Conservation (phyloP, 2,329 filamentous ascomycete species). For the Ophiostoma sp. region DNA sequence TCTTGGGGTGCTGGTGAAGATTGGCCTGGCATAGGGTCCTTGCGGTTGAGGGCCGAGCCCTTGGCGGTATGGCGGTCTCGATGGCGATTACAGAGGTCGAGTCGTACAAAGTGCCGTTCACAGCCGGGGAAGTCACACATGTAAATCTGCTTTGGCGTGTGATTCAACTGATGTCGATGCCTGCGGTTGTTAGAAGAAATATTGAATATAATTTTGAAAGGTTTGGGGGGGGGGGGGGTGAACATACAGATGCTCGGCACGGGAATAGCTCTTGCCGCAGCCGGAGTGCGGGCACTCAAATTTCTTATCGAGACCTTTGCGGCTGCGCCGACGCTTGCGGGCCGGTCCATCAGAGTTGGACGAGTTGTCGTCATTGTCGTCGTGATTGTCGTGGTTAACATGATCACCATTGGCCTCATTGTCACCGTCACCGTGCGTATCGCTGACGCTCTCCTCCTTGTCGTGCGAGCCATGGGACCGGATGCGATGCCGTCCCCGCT, state of each 20-base stretch:
- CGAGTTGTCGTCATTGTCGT: slow-evolving; percentile 48
- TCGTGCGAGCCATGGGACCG: slow-evolving; percentile 41
- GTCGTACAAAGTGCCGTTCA: slow-evolving; percentile 84
- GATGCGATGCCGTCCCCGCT: slow-evolving; percentile 45
- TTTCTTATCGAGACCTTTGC: slow-evolving; percentile 77
- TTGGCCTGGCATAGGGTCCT: slow-evolving; percentile 64
- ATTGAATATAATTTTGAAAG: background rate
- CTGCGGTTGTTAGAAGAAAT: slow-evolving; percentile 39
- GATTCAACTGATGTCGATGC: slow-evolving; percentile 91
- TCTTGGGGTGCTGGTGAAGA: slow-evolving; percentile 45
- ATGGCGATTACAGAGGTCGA: slow-evolving; percentile 86
- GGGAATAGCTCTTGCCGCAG: slow-evolving; percentile 94
- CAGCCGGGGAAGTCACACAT: slow-evolving; percentile 91
- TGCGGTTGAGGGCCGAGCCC: slow-evolving; percentile 73
- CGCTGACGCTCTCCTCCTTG: slow-evolving; percentile 41
- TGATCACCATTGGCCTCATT: slow-evolving; percentile 41
- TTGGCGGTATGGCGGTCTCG: slow-evolving; percentile 78
- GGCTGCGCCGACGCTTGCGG: slow-evolving; percentile 67
- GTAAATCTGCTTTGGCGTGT: slow-evolving; percentile 93
- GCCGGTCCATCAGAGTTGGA: slow-evolving; percentile 56
- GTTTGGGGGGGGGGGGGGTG: too few species aligned
- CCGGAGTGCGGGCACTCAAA: slow-evolving; percentile 82
- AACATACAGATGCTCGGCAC: slow-evolving; percentile 87
- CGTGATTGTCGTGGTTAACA: slow-evolving; percentile 33
- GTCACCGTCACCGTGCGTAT: slow-evolving; percentile 44